These are phyloP conservation scores for Vanrija pseudolonga DNA, from an alignment of 1,284 basidiomycete genomes.

Conservation along the genomic window DNA sequence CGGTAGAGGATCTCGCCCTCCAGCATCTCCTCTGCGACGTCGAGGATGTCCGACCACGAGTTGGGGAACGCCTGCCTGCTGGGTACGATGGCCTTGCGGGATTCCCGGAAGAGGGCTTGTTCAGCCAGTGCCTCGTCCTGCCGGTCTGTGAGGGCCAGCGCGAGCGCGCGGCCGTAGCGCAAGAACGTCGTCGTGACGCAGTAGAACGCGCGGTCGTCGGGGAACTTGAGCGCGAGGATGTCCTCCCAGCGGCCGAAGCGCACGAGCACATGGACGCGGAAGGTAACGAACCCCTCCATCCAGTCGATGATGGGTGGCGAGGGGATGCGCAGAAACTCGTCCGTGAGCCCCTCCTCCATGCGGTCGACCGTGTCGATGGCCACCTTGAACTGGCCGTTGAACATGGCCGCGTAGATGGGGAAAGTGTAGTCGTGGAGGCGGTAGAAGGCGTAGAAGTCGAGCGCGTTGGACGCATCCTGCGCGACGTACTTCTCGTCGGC, in stretches of 20 bases:
- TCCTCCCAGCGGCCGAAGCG: conserved; percentile 43
- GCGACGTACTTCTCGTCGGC: conserved; percentile 36
- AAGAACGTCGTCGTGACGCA: conserved; percentile 29
- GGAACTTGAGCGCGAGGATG: conserved; percentile 25
- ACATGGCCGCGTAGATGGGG: conserved; percentile 42
- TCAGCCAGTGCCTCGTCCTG: conserved; percentile 20
- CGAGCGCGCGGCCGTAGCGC: conserved; percentile 37
- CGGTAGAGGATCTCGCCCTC: conserved; percentile 42
- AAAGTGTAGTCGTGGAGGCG: conserved; percentile 40
- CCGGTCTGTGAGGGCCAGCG: conserved; percentile 25
- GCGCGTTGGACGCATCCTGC: conserved; percentile 1
- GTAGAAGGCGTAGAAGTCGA: conserved; percentile 39
- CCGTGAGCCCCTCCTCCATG: conserved; percentile 31
- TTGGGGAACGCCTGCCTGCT: conserved; percentile 36
- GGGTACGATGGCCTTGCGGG: conserved; percentile 16
- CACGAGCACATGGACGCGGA: conserved; percentile 34
- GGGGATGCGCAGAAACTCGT: conserved; percentile 22
- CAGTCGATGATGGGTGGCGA: conserved; percentile 33
- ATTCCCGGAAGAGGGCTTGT: conserved; percentile 19
- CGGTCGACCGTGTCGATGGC: conserved; percentile 27
- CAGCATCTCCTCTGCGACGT: conserved; percentile 38
- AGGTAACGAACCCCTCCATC: conserved; percentile 33
- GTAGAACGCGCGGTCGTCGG: conserved; percentile 27
- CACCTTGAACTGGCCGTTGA: conserved; percentile 32
- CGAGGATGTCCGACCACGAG: conserved; percentile 25